Base-by-base conservation (phyloP, 2,329 filamentous ascomycete species). In the Penicillium sp. region DNA sequence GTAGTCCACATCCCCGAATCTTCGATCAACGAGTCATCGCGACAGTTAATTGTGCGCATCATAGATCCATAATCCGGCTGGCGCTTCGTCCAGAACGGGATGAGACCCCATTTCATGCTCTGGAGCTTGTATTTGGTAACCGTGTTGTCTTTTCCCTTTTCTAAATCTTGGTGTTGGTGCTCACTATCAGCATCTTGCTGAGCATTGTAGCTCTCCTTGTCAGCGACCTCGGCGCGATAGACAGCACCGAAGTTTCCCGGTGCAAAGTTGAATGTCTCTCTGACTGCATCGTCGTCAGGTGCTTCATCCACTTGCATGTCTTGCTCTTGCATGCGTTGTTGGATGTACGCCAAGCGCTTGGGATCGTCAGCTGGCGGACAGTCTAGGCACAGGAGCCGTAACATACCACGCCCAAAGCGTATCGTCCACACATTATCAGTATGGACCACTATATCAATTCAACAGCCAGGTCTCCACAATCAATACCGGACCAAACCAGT, bases 31-130 rank as follows among this genome's bases (percentile, higher is more conserved):
- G 91, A 94, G 75, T 97, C 93, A 69, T 93, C 90, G 3, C 93
- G 87, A 73, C 93, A 97, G 76, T 99, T 97, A 75, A 97, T 97
- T 0, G 92, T 96, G 70, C 89, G 91, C 81, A 96, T 82, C 73
- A 91, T 81, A 1, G 86, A 86, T 27, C 84, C 82, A 68, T 94
- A 93, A 69, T 91, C 86, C 0, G 91, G 90, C 52, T 87, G 87
- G 13, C 88, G 83, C 77, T 93, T 96, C 4, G 90, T 95, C 93
- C 93, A 97, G 74, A 89, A 96, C 0, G 94, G 93, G 15, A 97
- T 82, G 7, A 99, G 82, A 0, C 93, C 94, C 94, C 94, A 99
- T 82, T 91, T 93, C 90, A 97, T 97, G 2, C 87, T 82, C 72
- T 97, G 92, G 9, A 99, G 79, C 73, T 90, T 93, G 78, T 95